phyloP scores from a whole-genome alignment of 1,284 basidiomycete genomes.

The Baeospora myosura region DNA sequence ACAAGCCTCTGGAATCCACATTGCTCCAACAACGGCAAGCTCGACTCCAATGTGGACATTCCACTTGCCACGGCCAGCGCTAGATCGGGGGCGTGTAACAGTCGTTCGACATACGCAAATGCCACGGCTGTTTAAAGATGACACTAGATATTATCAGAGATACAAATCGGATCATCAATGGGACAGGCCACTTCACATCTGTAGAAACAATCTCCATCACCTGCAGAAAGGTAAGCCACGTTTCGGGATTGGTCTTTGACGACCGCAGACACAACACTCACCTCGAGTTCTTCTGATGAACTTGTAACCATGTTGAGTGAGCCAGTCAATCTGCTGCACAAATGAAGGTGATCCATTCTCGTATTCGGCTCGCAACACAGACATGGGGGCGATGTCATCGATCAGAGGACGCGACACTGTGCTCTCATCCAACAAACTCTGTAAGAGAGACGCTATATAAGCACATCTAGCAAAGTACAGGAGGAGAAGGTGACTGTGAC shows the following conservation, averaged over 20 bases:
- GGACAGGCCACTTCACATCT: conserved; percentile 41
- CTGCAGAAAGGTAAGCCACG: conserved; percentile 24
- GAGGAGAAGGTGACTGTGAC: neutral
- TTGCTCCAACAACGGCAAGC: conserved; percentile 44
- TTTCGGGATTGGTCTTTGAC: neutral
- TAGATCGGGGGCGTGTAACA: conserved; percentile 39
- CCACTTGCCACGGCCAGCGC: conserved; percentile 43
- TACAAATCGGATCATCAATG: neutral
- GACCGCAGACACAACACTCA: conserved; percentile 23
- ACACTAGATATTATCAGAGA: conserved; percentile 17
- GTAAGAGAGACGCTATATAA: neutral
- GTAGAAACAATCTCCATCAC: conserved; percentile 79
- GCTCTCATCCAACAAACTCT: conserved; percentile 45
- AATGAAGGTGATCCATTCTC: conserved; percentile 50
- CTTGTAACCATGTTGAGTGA: conserved; percentile 49
- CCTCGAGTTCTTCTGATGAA: conserved; percentile 65
- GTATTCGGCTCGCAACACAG: conserved; percentile 57
- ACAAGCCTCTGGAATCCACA: conserved; percentile 65
- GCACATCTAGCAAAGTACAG: neutral
- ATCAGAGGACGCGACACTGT: conserved; percentile 44
- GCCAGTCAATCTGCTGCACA: conserved; percentile 61
- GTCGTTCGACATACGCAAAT: conserved; percentile 57
- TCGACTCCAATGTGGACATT: conserved; percentile 45
- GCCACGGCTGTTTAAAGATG: conserved; percentile 50
- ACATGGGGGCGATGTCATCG: conserved; percentile 39